Base-by-base conservation (phyloP, 1,284 basidiomycete genomes). In the Afroboletus lepidellus region DNA sequence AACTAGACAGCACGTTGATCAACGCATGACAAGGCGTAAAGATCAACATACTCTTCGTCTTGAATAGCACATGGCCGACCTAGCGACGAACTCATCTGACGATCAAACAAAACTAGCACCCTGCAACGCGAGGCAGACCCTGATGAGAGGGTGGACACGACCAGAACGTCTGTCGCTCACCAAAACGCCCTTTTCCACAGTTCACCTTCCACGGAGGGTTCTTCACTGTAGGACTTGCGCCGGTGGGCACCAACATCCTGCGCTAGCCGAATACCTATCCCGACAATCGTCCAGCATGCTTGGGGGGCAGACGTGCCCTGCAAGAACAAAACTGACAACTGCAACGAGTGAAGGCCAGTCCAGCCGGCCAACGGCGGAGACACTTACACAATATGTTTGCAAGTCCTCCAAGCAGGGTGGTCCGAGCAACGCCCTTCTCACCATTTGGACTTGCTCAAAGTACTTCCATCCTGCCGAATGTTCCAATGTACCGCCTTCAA, bases 1-100 rank as follows among this genome's bases (percentile, higher is more conserved):
- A 86, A 61, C 85, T 87, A 52, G 20, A 32, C 41, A 44, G n/a
- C n/a, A 29, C 25, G 32, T 52, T 0, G 34, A 44, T 33, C 29
- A 20, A 48, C 41, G 18, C 42, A 18, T 20, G 7, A 30, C 16
- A 32, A 41, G 38, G 29, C 39, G 25, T 9, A 25, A 48, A 16
- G 8, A 37, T 33, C 23, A 11, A 74, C 83, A 24, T 59, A 90
- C 88, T 94, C 92, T 65, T 92, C 90, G 55, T 93, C 90, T 54
- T 92, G 87, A 41, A 93, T 83, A 3, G 87, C 87, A 63, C 89
- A 86, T 0, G 92, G 89, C 23, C 92, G 74, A 11, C 92, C 93
- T 18, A 94, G 75, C 1, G 79, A 79, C 5, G 85, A 78, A 59
- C 89, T 90, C 50, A 82, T 76, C 50, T 77, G 68, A 37, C 88